Evolutionary conservation across 768 basidiomycete species (phyloP).

Genomic region (Cyathus striatus): DNA sequence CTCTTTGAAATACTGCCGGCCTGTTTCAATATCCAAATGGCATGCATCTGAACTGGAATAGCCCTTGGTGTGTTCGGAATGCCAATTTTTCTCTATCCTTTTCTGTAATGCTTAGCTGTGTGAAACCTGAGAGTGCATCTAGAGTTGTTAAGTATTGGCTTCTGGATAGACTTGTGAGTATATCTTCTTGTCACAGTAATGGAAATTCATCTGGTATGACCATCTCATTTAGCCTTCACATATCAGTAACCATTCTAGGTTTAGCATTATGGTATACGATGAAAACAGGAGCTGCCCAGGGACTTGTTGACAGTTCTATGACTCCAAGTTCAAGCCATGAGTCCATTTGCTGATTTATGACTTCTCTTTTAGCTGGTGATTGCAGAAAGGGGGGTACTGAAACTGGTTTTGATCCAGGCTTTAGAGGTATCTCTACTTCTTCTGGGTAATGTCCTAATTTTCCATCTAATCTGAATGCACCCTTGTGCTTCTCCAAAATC

Average conservation of each 20-base stretch:
- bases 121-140: not conserved
- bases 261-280: no score
- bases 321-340: conserved; percentile 26
- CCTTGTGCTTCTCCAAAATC: conserved; percentile 7
- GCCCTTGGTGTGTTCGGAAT: no score
- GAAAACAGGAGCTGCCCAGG: no score
- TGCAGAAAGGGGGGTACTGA: no score
- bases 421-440: no score
- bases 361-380: conserved; percentile 19
- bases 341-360: conserved; percentile 14
- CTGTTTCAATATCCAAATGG: conserved; percentile 34
- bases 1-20: no score
- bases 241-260: no score
- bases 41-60: conserved; percentile 26
- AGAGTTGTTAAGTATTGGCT: not conserved
- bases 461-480: conserved; percentile 24
- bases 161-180: not conserved
- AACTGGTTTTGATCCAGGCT: no score
- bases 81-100: not conserved
- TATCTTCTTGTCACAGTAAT: not conserved
- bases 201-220: no score
- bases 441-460: conserved; percentile 19
- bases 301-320: conserved; percentile 23
- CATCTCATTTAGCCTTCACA: no score
- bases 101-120: not conserved